Conservation (phyloP, 2,329 filamentous ascomycete species). For the Plectosphaerella sp. region DNA sequence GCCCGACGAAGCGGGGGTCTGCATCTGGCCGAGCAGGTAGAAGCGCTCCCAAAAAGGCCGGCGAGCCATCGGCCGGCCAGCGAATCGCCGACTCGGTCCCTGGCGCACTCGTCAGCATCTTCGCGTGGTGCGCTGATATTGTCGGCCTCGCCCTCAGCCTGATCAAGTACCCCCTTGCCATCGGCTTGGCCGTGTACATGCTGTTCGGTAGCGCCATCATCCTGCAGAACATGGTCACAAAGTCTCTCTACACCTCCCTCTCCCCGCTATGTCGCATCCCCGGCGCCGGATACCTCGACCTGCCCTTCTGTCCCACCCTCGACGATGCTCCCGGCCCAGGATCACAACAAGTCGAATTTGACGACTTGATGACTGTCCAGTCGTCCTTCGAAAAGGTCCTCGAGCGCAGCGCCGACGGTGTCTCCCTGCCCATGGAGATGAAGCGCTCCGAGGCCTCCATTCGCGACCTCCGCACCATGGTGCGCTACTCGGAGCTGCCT, state of each 20-base stretch:
- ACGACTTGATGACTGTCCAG: constrained; percentile 70
- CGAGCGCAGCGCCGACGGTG: constrained; percentile 59
- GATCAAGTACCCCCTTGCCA: constrained; percentile 60
- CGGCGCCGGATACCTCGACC: constrained; percentile 53
- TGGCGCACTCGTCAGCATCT: constrained; percentile 29
- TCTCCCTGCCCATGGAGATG: constrained; percentile 71
- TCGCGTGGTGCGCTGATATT: constrained; percentile 50
- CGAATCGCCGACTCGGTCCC: constrained; percentile 31
- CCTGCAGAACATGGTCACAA: constrained; percentile 57
- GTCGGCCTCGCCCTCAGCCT: constrained; percentile 55
- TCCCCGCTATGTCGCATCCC: constrained; percentile 69
- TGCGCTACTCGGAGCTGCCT: constrained; percentile 65
- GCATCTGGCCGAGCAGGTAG: not conserved
- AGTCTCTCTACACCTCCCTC: constrained; percentile 56
- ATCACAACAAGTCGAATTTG: constrained; percentile 55
- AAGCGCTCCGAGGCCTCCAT: constrained; percentile 72
- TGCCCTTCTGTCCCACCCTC: constrained; percentile 58
- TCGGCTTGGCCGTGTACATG: constrained; percentile 58
- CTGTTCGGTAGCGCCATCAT: constrained; percentile 55
- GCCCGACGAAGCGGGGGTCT: constrained; percentile 16
- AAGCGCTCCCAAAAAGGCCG: not conserved
- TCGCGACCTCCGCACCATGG: constrained; percentile 67
- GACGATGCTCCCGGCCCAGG: constrained; percentile 17
- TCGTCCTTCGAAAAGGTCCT: constrained; percentile 73
- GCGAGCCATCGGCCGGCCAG: constrained; percentile 17